Conservation (phyloP, 257 asterid genomes). For the Cynanchum wilfordii region DNA sequence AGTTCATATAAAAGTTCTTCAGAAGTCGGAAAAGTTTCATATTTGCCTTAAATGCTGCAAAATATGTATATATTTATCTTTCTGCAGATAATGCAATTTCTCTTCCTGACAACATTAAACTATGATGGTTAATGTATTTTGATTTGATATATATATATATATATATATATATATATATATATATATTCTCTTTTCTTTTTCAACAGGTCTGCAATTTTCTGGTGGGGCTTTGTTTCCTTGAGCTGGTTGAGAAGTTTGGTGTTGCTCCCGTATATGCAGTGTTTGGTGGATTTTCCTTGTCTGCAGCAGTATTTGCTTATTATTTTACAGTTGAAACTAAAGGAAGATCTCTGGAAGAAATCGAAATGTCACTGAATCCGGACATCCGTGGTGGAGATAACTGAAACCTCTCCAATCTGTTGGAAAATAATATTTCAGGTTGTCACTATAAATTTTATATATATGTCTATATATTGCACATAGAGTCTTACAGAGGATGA, state of each 20-base stretch:
- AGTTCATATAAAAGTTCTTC: neutral
- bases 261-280: slow-evolving; percentile 65
- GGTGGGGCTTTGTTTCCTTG: slow-evolving; percentile 74
- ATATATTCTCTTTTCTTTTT: neutral
- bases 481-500: no score
- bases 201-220: slow-evolving; percentile 75
- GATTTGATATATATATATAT: neutral
- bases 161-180: no score
- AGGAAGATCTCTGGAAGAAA: slow-evolving; percentile 86
- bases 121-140: neutral
- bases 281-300: slow-evolving; percentile 57
- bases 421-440: neutral
- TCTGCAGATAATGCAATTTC: neutral
- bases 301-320: slow-evolving; percentile 66
- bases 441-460: no score
- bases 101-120: neutral
- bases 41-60: neutral
- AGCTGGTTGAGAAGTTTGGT: slow-evolving; percentile 59
- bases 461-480: no score
- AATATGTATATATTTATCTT: neutral
- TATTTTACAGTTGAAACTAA: slow-evolving; percentile 61
- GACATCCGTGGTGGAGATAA: slow-evolving; percentile 22
- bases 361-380: slow-evolving; percentile 56
- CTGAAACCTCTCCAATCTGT: slow-evolving; percentile 3
- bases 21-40: neutral